Base-by-base conservation (phyloP, 768 basidiomycete genomes). In the Phlebiopsis flavidoalba region DNA sequence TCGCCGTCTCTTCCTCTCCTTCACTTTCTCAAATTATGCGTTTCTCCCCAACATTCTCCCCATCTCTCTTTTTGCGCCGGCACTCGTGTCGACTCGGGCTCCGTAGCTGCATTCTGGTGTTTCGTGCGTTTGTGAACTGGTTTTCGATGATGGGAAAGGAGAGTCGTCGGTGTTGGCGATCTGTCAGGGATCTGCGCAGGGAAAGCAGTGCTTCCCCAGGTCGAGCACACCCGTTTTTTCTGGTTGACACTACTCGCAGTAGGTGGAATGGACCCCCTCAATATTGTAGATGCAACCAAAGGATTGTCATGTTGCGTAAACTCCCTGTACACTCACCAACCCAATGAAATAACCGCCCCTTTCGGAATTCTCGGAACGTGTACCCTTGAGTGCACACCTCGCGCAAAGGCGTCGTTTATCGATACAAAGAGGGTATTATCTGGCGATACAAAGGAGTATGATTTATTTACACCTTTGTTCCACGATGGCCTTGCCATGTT, bases 401-500 rank as follows among this genome's bases (percentile, higher is more conserved):
- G 36, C 17, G 46, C n/a, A 45, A 37, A 31, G 6, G 26, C 26
- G 26, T 31, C 26, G 36, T 37, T n/a, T 21, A 54, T 36, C 33
- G 33, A 19, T 21, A 26, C 12, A 51, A 40, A 48, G n/a, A 31
- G 22, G 48, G 48, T 59, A 59, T n/a, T 59, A 59, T 59, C 46
- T 37, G 21, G 19, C 11, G 35, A 3, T 53, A 45, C 54, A 22
- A 37, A 19, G 33, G 4, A 43, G 8, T 43, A 33, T 36, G n/a
- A 22, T 21, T 47, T 64, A 94, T 77, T 93, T 94, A 80, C 92
- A 94, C 68, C 92, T 80, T 67, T 93, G 91, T 8, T 86, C 85
- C 10, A 94, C 88, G 63, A 94, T 93, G 6, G 84, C 77, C 67
- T 84, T 88, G 51, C 92, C 93, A 66, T 92, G 90, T 69, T 94